A percentile compares a stretch with the other conserved stretches of the same genome.
These are phyloP conservation scores for Lecanicillium sp. DNA, from an alignment of 2,329 filamentous ascomycete genomes.

Conservation along the genomic window DNA sequence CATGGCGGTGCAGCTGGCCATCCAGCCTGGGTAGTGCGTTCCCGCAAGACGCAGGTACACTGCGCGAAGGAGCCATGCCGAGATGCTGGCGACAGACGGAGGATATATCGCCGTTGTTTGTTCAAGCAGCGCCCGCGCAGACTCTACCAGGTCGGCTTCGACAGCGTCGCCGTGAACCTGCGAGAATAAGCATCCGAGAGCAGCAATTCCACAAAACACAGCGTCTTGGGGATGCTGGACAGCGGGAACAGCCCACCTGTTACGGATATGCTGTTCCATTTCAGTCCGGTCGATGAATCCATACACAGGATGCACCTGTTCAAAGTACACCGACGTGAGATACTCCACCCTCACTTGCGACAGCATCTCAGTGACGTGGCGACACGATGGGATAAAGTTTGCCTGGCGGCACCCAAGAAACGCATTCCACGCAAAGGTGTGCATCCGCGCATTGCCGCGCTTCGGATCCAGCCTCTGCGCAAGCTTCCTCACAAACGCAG, in stretches of 20 bases:
- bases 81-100: constrained; percentile 30
- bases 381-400: constrained; percentile 14
- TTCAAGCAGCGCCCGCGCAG: constrained; percentile 37
- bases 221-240: constrained; percentile 31
- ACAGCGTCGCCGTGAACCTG: constrained; percentile 27
- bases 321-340: constrained; percentile 40
- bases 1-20: constrained; percentile 49
- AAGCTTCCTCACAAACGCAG: constrained; percentile 44
- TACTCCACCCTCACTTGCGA: constrained; percentile 37
- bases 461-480: constrained; percentile 44
- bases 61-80: constrained; percentile 43
- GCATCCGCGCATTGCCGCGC: constrained; percentile 41
- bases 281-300: constrained; percentile 33
- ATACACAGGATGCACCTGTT: constrained; percentile 43
- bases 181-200: constrained; percentile 44
- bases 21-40: constrained; percentile 46
- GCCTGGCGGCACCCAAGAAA: constrained; percentile 20
- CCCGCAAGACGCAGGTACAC: constrained; percentile 45
- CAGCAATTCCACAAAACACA: constrained; percentile 46
- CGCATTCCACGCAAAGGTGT: constrained; percentile 49
- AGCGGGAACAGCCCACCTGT: constrained; percentile 23
- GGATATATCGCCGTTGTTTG: constrained; percentile 19
- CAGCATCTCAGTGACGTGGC: constrained; percentile 36
- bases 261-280: constrained; percentile 20
- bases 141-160: constrained; percentile 37